Conservation (phyloP, 1,284 basidiomycete genomes). For the Cystobasidium sp. region DNA sequence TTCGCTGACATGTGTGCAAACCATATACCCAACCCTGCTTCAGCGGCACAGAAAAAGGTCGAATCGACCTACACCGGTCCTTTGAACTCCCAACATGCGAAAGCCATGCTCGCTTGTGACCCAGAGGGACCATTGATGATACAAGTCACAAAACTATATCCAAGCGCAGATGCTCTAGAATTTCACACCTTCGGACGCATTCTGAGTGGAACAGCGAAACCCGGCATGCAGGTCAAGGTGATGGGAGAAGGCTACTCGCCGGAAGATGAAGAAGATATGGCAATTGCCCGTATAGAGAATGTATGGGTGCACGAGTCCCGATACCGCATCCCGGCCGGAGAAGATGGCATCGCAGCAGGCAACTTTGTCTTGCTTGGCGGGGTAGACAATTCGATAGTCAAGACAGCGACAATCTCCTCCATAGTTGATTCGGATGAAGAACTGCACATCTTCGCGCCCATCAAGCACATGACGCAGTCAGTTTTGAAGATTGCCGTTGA, state of each 20-base stretch:
- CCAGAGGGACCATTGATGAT: constrained; percentile 87
- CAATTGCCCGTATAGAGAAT: constrained; percentile 79
- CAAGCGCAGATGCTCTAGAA: constrained; percentile 90
- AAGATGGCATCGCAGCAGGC: constrained; percentile 85
- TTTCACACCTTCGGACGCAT: constrained; percentile 96
- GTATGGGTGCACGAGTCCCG: constrained; percentile 89
- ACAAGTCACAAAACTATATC: constrained; percentile 90
- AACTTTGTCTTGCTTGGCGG: constrained; percentile 91
- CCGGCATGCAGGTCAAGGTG: constrained; percentile 88
- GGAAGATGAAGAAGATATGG: constrained; percentile 99
- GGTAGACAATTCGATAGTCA: constrained; percentile 90
- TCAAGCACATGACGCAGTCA: constrained; percentile 94
- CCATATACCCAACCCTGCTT: constrained; percentile 81
- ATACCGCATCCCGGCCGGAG: constrained; percentile 72
- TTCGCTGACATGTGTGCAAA: constrained; percentile 90
- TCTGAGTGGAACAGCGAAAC: constrained; percentile 83
- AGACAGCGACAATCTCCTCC: constrained; percentile 84
- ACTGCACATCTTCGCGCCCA: constrained; percentile 89
- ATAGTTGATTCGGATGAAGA: constrained; percentile 73
- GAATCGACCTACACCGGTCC: constrained; percentile 84
- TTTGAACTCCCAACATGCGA: constrained; percentile 74
- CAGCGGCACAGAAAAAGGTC: constrained; percentile 74
- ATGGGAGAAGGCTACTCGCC: constrained; percentile 95
- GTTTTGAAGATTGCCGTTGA: constrained; percentile 99
- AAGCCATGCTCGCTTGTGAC: constrained; percentile 80